Base-by-base conservation (phyloP, 306 rosid species). In the Dryas octopetala region DNA sequence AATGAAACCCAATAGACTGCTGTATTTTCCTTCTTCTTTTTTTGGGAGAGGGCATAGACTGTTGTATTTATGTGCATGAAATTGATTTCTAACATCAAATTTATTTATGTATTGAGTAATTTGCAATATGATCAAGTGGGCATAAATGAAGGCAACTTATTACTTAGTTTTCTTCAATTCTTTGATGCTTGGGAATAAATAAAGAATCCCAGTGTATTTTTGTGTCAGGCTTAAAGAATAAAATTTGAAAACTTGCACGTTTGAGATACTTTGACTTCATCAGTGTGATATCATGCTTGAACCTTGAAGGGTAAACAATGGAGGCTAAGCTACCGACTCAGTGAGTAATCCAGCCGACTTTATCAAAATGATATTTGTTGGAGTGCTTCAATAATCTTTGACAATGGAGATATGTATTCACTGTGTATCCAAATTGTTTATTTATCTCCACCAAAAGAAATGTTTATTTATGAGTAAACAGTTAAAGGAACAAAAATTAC, bases 231-330 rank as follows among this genome's bases (percentile, higher is more conserved):
- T 71, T 71, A 9, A 63, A 71, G 73, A 65, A 64, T 71, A 19
- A 19, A 51, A 55, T 13, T 65, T 65, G 67, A 64, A 79, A 66
- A 9, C 74, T 17, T 66, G 62, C 46, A 51, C 9, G 40, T 26
- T 46, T 60, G 17, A 16, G 28, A 16, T 68, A 47, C 51, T 57
- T 83, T 66, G 73, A 55, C 79, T 66, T 62, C 11, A 44, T 41
- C n/a, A 50, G 13, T 23, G 58, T 11, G 47, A 60, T 49, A 10
- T 40, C 17, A 32, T 72, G 11, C 12, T 5, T 68, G 43, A 49
- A 7, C 49, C 70, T 58, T 69, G n/a, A 73, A 32, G 67, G 75
- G 77, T 64, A 70, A 71, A 58, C 72, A 72, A 76, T 23, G 70
- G 74, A 48, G 78, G 69, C 65, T 61, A 32, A 32, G 66, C 44